Percentiles rank a stretch among this genome's conserved stretches.
Evolutionary conservation across 345 rosid genomes (phyloP).

Genomic region (Sisymbrium altissimum): DNA sequence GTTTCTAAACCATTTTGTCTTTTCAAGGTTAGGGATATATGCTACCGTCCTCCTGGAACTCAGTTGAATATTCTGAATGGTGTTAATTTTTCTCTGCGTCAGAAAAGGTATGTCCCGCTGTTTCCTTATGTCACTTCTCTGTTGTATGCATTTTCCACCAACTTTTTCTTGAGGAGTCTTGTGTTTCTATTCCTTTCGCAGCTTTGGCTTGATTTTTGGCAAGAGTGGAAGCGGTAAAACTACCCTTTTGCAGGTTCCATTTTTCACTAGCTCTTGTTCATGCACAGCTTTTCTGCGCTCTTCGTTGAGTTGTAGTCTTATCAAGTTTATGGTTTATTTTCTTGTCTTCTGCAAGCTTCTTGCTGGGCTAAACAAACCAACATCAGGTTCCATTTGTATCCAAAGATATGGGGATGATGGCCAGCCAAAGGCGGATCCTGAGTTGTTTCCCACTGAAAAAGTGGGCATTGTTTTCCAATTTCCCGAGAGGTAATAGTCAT

Average conservation of each 20-base stretch:
- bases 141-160: too few relatives aligned
- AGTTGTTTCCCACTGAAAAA: slow-evolving; percentile 56
- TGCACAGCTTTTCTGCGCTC: background rate
- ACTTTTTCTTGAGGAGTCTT: slow-evolving; percentile 11
- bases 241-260: slow-evolving; percentile 75
- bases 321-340: slow-evolving; percentile 1
- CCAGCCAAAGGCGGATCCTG: slow-evolving; percentile 41
- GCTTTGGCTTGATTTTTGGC: slow-evolving; percentile 95
- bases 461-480: slow-evolving; percentile 95
- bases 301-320: background rate
- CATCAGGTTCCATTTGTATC: slow-evolving; percentile 75
- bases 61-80: slow-evolving; percentile 65
- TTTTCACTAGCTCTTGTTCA: background rate
- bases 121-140: background rate
- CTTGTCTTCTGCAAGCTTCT: slow-evolving; percentile 58
- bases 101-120: slow-evolving; percentile 50
- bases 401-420: slow-evolving; percentile 63
- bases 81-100: slow-evolving; percentile 70
- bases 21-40: slow-evolving; percentile 43
- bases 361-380: slow-evolving; percentile 83
- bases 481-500: slow-evolving; percentile 71
- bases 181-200: slow-evolving; percentile 32
- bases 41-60: slow-evolving; percentile 80
- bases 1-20: too few relatives aligned
- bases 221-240: slow-evolving; percentile 97